Conservation (phyloP, 176 grass and related monocot species). For the sorghum (Sorghum bicolor) region Sorghum_bicolor_NCBIv3 NC_012870.2:71285001-71285500, state of each 20-base stretch:
- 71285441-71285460: slow-evolving; percentile 5
- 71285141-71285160: neutral
- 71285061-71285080: neutral
- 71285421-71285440: neutral
- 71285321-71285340: neutral
- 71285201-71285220: neutral
- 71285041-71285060: neutral
- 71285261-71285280: neutral
- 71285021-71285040: neutral
- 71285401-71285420: neutral
- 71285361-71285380: neutral
- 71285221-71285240: neutral
- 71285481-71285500: neutral
- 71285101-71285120: neutral
- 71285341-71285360: slow-evolving; percentile 13
- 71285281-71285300: neutral
- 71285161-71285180: neutral
- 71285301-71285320: neutral
- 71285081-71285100: neutral
- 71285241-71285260: neutral
- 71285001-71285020: neutral
- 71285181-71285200: slow-evolving; percentile 16
- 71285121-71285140: neutral
- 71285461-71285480: slow-evolving; percentile 3
- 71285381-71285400: neutral